phyloP scores from a whole-genome alignment of 2,329 filamentous ascomycete species.

The Talaromyces pinophilus region DNA sequence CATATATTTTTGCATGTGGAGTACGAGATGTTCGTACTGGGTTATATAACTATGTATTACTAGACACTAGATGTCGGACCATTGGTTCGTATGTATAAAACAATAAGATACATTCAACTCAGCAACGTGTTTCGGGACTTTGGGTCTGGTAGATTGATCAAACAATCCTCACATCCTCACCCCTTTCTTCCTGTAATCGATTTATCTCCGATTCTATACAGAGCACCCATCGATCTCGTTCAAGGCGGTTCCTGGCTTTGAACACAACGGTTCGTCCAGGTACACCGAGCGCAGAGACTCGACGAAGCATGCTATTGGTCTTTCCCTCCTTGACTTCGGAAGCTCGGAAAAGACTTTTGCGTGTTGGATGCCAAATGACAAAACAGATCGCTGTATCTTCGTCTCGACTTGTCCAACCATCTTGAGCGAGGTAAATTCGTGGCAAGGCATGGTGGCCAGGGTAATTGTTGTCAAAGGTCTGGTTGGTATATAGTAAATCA shows the following conservation, averaged over 20 bases:
- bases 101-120: constrained; percentile 6
- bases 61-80: constrained; percentile 14
- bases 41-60: constrained; percentile 28
- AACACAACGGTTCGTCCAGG: constrained; percentile 66
- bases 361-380: constrained; percentile 64
- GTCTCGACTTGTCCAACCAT: constrained; percentile 63
- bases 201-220: constrained; percentile 68
- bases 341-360: constrained; percentile 57
- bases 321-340: constrained; percentile 43
- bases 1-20: constrained; percentile 19
- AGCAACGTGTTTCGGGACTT: not conserved
- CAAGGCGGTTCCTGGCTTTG: constrained; percentile 63
- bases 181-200: constrained; percentile 50
- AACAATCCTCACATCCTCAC: constrained; percentile 50
- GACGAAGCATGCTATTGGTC: constrained; percentile 52
- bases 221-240: constrained; percentile 69
- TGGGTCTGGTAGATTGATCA: not conserved
- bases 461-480: constrained; percentile 63
- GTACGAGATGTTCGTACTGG: not conserved
- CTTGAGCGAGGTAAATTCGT: constrained; percentile 58
- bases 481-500: constrained; percentile 65
- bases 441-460: constrained; percentile 62
- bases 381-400: constrained; percentile 68
- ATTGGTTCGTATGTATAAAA: constrained; percentile 1
- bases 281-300: constrained; percentile 62